Evolutionary conservation across 2,329 filamentous ascomycete genomes (phyloP).

Genomic region (Trichoderma cornu-damae): DNA sequence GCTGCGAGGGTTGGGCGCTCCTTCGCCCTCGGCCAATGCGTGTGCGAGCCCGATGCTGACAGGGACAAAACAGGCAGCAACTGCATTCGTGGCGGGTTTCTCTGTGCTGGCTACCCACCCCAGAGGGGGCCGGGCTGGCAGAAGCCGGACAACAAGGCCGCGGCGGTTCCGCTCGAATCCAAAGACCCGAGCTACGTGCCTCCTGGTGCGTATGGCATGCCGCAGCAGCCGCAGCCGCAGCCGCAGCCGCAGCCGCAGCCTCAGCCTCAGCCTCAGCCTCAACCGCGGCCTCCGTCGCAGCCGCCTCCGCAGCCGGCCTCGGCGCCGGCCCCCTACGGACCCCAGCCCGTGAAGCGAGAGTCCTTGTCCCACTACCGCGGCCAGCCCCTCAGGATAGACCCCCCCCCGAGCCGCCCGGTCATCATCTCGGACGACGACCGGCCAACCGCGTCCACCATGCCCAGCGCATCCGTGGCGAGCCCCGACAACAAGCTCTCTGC

Average conservation of each 20-base stretch:
- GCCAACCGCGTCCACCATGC: slow-evolving; percentile 53
- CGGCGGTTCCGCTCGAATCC: slow-evolving; percentile 71
- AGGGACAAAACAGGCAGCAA: slow-evolving; percentile 61
- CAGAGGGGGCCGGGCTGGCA: slow-evolving; percentile 67
- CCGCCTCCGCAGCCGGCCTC: neutral
- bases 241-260: slow-evolving; percentile 3
- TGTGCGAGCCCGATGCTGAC: slow-evolving; percentile 17
- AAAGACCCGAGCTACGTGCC: slow-evolving; percentile 66
- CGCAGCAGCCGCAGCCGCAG: slow-evolving; percentile 32
- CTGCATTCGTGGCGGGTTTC: slow-evolving; percentile 82
- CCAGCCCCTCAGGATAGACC: slow-evolving; percentile 57
- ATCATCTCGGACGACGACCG: slow-evolving; percentile 52
- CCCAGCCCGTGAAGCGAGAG: slow-evolving; percentile 48
- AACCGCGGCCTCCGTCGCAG: slow-evolving; percentile 10
- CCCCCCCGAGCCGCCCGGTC: slow-evolving; percentile 53
- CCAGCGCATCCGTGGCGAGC: slow-evolving; percentile 53
- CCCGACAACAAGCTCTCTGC: slow-evolving; percentile 60
- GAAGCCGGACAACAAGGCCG: slow-evolving; percentile 66
- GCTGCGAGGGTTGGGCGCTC: neutral
- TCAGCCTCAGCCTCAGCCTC: slow-evolving; percentile 22
- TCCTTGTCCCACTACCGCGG: slow-evolving; percentile 56
- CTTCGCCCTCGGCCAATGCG: neutral
- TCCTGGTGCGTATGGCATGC: slow-evolving; percentile 58
- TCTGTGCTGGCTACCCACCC: slow-evolving; percentile 86
- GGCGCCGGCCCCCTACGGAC: slow-evolving; percentile 26